Base-by-base conservation (phyloP, 2,329 filamentous ascomycete species). In the Aspergillus sp. region DNA sequence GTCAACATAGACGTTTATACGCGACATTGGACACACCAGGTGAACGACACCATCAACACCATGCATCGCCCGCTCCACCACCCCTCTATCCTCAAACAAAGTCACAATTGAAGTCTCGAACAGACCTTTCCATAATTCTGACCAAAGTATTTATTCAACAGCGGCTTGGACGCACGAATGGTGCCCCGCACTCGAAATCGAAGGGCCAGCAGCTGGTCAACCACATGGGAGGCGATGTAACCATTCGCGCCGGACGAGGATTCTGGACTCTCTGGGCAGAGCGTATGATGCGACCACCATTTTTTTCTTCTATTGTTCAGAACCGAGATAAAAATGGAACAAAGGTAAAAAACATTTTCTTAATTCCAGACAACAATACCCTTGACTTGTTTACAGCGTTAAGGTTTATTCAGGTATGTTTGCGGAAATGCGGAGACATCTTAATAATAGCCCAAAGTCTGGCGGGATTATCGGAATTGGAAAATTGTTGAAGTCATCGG, bases 131-230 rank as follows among this genome's bases (percentile, higher is more conserved):
- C 60, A 27, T 58, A 57, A 11, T 59, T 59, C 1, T 50, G 10
- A 6, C 59, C 50, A 40, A 69, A 69, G 11, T 54, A 47, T 2
- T 64, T 54, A 2, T 65, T 49, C 3, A 67, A 37, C 68, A 69
- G 72, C 0, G 60, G 52, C 6, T 61, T 60, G 26, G 62, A 57
- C 0, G 54, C 37, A 4, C 74, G 67, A 4, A 70, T 65, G 1
- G 73, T 74, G n/a, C 72, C 72, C 13, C 72, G 67, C 5, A 77
- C 72, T 6, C 51, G 50, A 49, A 67, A 75, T 10, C 71, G 71
- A 4, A 58, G 54, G 1, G 61, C 43, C 12, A 76, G 60, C 8
- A 76, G 57, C 10, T 67, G 54, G n/a, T 69, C 53, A 29, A 61
- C 56, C 4, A 73, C 56, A 35, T 76, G 69, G 6, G 65, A 65